Percentiles rank a stretch among this genome's conserved stretches.
phyloP scores from a whole-genome alignment of 2,329 filamentous ascomycete genomes.

The Calonectria leucothoes region DNA sequence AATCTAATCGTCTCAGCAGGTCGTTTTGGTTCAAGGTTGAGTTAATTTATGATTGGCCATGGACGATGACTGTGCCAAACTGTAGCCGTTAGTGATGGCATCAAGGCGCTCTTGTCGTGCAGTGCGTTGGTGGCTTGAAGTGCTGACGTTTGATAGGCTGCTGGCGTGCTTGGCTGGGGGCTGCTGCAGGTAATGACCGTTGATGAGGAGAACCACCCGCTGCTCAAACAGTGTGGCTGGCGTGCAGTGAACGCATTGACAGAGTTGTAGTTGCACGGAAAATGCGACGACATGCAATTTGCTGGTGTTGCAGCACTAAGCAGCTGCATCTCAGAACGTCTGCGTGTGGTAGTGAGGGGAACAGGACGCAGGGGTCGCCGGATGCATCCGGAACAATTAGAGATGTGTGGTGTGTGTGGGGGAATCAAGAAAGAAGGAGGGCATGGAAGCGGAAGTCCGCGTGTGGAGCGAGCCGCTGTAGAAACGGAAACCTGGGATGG shows the following conservation, averaged over 20 bases:
- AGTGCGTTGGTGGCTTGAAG: not conserved
- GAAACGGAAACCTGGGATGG: conserved; percentile 15
- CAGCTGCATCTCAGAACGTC: not conserved
- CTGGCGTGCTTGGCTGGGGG: not conserved
- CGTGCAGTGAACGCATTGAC: not conserved
- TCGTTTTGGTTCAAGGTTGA: not conserved
- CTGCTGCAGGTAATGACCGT: not conserved
- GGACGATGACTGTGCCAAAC: not conserved
- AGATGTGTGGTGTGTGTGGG: conserved; percentile 43
- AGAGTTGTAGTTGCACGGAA: not conserved
- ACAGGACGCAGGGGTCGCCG: conserved; percentile 16
- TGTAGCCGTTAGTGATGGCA: not conserved
- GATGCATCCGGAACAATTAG: conserved; percentile 27
- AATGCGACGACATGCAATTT: not conserved
- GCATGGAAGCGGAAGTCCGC: conserved; percentile 22
- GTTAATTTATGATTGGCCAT: not conserved
- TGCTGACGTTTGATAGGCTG: not conserved
- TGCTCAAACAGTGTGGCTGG: not conserved
- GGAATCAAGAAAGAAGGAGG: not conserved
- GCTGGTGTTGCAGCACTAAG: not conserved
- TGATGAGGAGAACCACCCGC: not conserved
- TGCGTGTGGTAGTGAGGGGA: conserved; percentile 26
- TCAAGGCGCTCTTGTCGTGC: not conserved
- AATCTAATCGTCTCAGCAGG: not conserved
- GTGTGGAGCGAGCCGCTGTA: conserved; percentile 1